Conservation (phyloP, 2,329 filamentous ascomycete species). For the Curvularia eragrostidis region DNA sequence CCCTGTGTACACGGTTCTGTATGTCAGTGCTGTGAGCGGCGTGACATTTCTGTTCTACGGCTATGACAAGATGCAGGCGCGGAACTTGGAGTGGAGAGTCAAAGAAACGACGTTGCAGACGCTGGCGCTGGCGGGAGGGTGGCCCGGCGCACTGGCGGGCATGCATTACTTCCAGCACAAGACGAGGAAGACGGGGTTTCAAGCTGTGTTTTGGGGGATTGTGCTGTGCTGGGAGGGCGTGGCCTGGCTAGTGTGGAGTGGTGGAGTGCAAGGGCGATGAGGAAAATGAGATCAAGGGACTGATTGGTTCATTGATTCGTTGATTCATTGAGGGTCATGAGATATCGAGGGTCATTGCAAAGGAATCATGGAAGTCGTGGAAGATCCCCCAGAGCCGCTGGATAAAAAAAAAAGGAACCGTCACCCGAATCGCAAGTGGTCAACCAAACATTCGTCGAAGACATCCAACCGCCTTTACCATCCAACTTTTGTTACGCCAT, state of each 20-base stretch:
- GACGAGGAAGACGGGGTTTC: conserved; percentile 41
- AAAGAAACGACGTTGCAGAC: conserved; percentile 42
- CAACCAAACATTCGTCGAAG: conserved; percentile 5
- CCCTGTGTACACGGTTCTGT: conserved; percentile 24
- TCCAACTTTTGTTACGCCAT: not conserved
- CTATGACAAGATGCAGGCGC: conserved; percentile 47
- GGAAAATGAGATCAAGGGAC: not conserved
- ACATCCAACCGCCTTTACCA: not conserved
- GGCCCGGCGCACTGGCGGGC: conserved; percentile 43
- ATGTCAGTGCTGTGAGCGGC: conserved; percentile 27
- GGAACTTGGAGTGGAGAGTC: conserved; percentile 43
- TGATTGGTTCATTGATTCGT: conserved; percentile 4
- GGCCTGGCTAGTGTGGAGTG: conserved; percentile 33
- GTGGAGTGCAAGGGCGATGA: conserved; percentile 13
- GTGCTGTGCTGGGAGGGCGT: conserved; percentile 39
- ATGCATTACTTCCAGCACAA: conserved; percentile 50
- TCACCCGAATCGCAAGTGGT: not conserved
- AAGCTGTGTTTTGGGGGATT: conserved; percentile 42
- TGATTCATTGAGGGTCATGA: conserved; percentile 2
- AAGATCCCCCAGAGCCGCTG: not conserved
- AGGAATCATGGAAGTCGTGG: conserved; percentile 4
- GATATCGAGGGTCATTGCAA: conserved; percentile 1
- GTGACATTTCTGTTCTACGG: conserved; percentile 43
- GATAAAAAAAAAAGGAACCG: conserved; percentile 6
- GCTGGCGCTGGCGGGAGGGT: conserved; percentile 40